A percentile compares a stretch with the other conserved stretches of the same genome.
Conservation (phyloP, 2,329 filamentous ascomycete species). For the Fusarium sambucinum region DNA sequence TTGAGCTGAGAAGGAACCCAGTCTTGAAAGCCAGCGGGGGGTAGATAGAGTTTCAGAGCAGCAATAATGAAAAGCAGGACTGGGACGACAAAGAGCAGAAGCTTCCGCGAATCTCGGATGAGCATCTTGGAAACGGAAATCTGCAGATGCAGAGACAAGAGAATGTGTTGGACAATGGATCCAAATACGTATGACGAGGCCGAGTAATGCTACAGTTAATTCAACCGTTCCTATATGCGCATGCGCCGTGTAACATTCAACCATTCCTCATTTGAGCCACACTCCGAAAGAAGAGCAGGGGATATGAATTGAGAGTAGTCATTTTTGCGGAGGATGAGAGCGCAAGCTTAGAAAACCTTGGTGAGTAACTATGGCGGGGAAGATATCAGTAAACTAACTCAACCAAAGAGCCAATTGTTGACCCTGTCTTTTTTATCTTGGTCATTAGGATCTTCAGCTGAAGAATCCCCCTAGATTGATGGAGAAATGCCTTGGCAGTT, state of each 20-base stretch:
- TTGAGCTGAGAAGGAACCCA: conserved; percentile 23
- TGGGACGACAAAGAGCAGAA: conserved; percentile 50
- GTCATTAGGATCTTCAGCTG: neutral
- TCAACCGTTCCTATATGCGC: neutral
- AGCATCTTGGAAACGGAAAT: conserved; percentile 46
- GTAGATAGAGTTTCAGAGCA: conserved; percentile 38
- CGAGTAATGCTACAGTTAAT: neutral
- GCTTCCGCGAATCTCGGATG: conserved; percentile 50
- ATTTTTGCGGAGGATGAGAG: neutral
- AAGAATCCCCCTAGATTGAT: neutral
- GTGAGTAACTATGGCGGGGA: neutral
- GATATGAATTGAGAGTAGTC: neutral
- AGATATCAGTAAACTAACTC: conserved; percentile 5
- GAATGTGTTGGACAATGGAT: conserved; percentile 4
- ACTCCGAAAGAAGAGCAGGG: conserved; percentile 3
- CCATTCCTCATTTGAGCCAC: conserved; percentile 24
- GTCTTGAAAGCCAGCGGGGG: conserved; percentile 12
- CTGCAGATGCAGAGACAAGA: neutral
- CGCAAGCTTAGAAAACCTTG: conserved; percentile 2
- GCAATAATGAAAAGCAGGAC: conserved; percentile 50
- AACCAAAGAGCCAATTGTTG: neutral
- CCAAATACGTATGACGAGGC: conserved; percentile 2
- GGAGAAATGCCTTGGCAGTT: conserved; percentile 1
- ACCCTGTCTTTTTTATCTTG: neutral
- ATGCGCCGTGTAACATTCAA: conserved; percentile 4